phyloP scores from a whole-genome alignment of 805 yeast genomes.

The Kuraishia piskuri region DNA sequence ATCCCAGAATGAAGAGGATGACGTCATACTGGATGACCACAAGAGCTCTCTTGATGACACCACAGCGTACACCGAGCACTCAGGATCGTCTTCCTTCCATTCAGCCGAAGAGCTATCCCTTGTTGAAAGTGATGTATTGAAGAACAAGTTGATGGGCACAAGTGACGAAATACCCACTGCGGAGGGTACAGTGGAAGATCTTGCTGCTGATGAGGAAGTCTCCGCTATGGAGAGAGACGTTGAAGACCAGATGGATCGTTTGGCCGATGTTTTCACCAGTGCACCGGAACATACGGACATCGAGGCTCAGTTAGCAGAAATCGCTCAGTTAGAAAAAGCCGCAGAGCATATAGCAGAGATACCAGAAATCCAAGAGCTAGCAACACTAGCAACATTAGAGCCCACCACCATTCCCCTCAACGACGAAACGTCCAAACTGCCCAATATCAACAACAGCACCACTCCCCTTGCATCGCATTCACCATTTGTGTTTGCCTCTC shows the following conservation, averaged over 20 bases:
- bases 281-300: too few relatives aligned
- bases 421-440: not conserved
- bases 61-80: not conserved
- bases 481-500: constrained; percentile 22
- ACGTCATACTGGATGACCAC: not conserved
- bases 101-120: not conserved
- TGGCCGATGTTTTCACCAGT: not conserved
- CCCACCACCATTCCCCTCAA: not conserved
- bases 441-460: constrained; percentile 2
- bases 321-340: too few relatives aligned
- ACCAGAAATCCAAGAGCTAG: not conserved
- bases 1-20: not conserved
- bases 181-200: not conserved
- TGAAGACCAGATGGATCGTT: not conserved
- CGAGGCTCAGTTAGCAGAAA: too few relatives aligned
- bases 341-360: not conserved
- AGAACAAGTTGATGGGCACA: not conserved
- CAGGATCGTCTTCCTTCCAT: not conserved
- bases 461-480: constrained; percentile 16
- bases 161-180: not conserved
- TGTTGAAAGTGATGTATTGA: not conserved
- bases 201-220: not conserved
- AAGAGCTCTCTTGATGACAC: not conserved
- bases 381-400: not conserved
- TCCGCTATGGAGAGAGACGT: not conserved